Base-by-base conservation (phyloP, 768 basidiomycete genomes). In the Fomitopsis pulvina region DNA sequence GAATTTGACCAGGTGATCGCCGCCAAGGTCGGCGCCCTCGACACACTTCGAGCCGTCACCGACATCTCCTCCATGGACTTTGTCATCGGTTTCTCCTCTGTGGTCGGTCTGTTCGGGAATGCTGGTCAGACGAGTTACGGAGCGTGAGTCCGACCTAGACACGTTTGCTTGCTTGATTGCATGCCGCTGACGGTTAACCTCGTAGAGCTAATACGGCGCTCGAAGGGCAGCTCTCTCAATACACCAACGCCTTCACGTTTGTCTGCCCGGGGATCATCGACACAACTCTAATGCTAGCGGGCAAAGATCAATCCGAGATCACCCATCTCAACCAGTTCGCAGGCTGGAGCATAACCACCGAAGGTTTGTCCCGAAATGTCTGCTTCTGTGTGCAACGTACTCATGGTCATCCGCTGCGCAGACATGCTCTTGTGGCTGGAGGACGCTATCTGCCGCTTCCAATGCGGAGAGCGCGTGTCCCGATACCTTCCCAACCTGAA, bases 401-500 rank as follows among this genome's bases (percentile, higher is more conserved):
- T 38, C 37, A 44, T 9, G 9, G 18, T 32, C 26, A 14, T 12
- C 24, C 34, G 46, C 26, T 43, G 7, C 25, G 9, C 34, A 56
- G 57, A 65, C 42, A 60, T 64, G 48, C 61, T 60, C 40, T 50
- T 56, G 16, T 68, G 61, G 53, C 52, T 67, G 25, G 60, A 61
- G 28, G 62, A 71, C 42, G 67, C 64, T 9, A 59, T 71, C 39
- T 18, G 4, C 51, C 58, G 34, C 50, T 68, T 29, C 53, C 48
- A 25, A 65, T 11, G 22, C 8, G 41, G 41, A 3, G 53, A 51
- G 16, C 51, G 53, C 7, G 56, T 66, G 41, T 47, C 47, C 18
- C 56, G 58, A 9, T 68, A 69, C 43, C 56, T 69, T 34, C 68
- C 68, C 0, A 59, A 67, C 32, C 53, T 68, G n/a, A 58, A 68